Base-by-base conservation (phyloP, 805 yeast genomes). In the Helenozyma baotianmanensis region DNA sequence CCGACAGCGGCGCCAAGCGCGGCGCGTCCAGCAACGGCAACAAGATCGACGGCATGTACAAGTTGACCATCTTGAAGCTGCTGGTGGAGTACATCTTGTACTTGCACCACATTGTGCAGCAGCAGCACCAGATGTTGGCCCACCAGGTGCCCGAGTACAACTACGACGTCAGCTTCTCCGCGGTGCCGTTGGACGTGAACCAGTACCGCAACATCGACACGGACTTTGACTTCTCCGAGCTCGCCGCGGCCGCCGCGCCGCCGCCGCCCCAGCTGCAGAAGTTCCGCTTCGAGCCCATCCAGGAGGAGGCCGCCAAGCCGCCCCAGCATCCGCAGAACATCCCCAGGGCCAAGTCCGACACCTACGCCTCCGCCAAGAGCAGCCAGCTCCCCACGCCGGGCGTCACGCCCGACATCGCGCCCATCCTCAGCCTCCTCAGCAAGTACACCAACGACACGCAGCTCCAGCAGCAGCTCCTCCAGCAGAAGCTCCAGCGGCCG, bases 41-140 rank as follows among this genome's bases (percentile, higher is more conserved):
- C 41, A 66, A 65, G 35, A 64, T 66, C 34, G 80, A 76, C 39
- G 82, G 82, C 13, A 80, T 85, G 78, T 86, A 84, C 60, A 85
- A 85, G 58, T 69, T 85, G 40, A 84, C 88, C 3, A 82, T 85
- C 18, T 60, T 85, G 25, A 88, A 84, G 54, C 79, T 85, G n/a
- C 77, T 90, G 0, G 94, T 85, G 15, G 89, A 82, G 50, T 84
- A 85, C 51, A 79, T 85, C 41, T 68, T 76, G 40, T 81, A 82
- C 49, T 64, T 84, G 30, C 88, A 83, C 53, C 65, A 70, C 35
- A 69, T 78, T 9, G 67, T 80, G 14, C 64, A 69, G 36, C 56
- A 72, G 37, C 74, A 78, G 51, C 70, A 69, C 38, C 50, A 64
- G n/a, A 60, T 74, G 35, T 53, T 76, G 46, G 33, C 39, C 4